Evolutionary conservation across 495 filamentous ascomycete genomes (phyloP), one percentile per base, ranked within the genome.

Genomic region (Cercophora samala): DNA sequence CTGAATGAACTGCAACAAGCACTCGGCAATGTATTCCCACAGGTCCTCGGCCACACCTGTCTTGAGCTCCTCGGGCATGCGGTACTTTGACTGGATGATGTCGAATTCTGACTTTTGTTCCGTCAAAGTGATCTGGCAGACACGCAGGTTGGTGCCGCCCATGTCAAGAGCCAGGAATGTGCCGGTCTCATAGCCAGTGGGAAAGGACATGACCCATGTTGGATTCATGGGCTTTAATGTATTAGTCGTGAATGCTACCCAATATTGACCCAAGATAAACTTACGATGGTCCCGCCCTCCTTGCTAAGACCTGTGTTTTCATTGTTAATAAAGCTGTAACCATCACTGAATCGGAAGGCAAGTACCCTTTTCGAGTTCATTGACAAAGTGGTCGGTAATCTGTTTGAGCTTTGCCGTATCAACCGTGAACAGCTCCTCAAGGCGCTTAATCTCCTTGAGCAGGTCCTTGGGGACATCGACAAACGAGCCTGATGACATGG

Each of bases 31-130:
- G 79, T 98, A 99, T 73, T 92, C 92, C 92, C 94, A 99, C 22
- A 99, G 86, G 78, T 98, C 93, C 53, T 97, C 94, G 6, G 90
- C 87, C 37, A 89, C 88, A 69, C 95, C 96, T 5, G 89, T 91
- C 82, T 93, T 96, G 63, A 99, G 85, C 80, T 97, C 95, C 77
- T 97, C 93, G 23, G 95, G 95, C 87, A 99, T 92, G 58, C 90
- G 88, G 78, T 99, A 99, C 78, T 99, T 99, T 69, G 94, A 97
- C 81, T 99, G 95, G 70, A 93, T 96, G 74, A 99, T 99, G 74
- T 99, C 95, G 80, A 98, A 99, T 76, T 93, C 92, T 58, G 95
- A 96, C 82, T 92, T 91, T 78, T 92, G 87, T 64, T 97, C 88
- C 23, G 91, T 92, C 74, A 99, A 81, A 68, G 88, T 91, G 75